Conservation (phyloP, 2,329 filamentous ascomycete genomes). For the Cladosporium sp. region DNA sequence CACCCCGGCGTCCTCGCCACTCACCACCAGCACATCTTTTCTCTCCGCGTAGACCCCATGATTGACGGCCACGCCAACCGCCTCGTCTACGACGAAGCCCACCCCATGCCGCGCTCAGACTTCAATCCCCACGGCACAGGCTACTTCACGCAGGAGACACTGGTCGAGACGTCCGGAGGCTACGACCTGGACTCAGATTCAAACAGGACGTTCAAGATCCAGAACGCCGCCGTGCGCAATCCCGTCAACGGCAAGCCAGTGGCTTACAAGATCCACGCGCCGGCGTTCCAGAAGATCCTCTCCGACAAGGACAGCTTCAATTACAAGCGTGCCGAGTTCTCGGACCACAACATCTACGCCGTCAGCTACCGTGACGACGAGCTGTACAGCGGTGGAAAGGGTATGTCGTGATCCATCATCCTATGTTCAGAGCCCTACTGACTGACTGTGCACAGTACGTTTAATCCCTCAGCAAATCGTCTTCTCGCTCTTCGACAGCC, state of each 20-base stretch:
- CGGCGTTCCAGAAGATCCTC: conserved; percentile 53
- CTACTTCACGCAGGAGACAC: conserved; percentile 49
- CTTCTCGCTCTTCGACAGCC: no score
- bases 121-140: conserved; percentile 58
- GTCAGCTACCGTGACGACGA: conserved; percentile 59
- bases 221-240: conserved; percentile 47
- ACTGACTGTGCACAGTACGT: background rate
- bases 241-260: conserved; percentile 51
- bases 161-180: conserved; percentile 50
- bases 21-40: conserved; percentile 77
- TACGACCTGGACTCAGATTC: conserved; percentile 49
- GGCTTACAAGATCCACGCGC: conserved; percentile 52
- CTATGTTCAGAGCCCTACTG: background rate
- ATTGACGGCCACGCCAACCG: conserved; percentile 50
- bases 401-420: background rate
- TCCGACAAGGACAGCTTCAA: conserved; percentile 55
- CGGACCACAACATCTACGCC: conserved; percentile 60
- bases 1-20: conserved; percentile 67
- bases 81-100: conserved; percentile 54
- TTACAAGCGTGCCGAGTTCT: conserved; percentile 60
- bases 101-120: conserved; percentile 59
- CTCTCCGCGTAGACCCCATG: conserved; percentile 50
- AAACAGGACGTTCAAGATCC: conserved; percentile 53
- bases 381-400: conserved; percentile 58
- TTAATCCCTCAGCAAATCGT: background rate